Conservation (phyloP, 495 filamentous ascomycete genomes). For the Aspergillus hancockii region DNA sequence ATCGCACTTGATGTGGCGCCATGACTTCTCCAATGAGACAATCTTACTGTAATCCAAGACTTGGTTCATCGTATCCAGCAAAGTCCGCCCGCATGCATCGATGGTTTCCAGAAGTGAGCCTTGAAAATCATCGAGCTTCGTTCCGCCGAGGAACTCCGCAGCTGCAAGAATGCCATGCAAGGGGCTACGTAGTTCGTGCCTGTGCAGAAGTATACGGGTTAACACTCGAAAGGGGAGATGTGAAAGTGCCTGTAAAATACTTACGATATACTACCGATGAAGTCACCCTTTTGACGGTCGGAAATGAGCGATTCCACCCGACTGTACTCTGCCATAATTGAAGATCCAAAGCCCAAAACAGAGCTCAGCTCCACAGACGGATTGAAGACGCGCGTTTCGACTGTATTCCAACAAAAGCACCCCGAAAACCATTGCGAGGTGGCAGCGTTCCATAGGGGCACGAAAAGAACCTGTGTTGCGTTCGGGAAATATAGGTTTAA, state of each 20-base stretch:
- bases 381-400: conserved; percentile 44
- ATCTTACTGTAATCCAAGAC: conserved; percentile 74
- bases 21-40: conserved; percentile 53
- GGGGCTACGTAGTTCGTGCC: conserved; percentile 76
- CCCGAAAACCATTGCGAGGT: conserved; percentile 69
- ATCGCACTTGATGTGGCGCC: conserved; percentile 39
- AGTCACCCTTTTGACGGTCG: conserved; percentile 68
- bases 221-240: conserved; percentile 23
- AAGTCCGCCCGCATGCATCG: conserved; percentile 70
- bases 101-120: conserved; percentile 70
- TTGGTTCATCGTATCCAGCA: conserved; percentile 80
- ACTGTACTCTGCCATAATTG: conserved; percentile 68
- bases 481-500: conserved; percentile 49
- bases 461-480: conserved; percentile 46
- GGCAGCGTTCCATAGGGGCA: conserved; percentile 71
- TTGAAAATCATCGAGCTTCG: conserved; percentile 54
- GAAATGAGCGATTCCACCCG: conserved; percentile 60
- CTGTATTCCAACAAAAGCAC: conserved; percentile 61
- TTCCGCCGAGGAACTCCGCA: conserved; percentile 63
- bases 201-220: conserved; percentile 12
- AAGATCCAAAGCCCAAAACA: conserved; percentile 65
- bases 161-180: conserved; percentile 75
- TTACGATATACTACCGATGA: conserved; percentile 71
- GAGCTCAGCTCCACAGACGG: conserved; percentile 48
- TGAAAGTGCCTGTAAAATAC: conserved; percentile 29